These are phyloP conservation scores for Oryza coarctata DNA, from an alignment of 176 grass and related monocot species.

Conservation along the genomic window DNA sequence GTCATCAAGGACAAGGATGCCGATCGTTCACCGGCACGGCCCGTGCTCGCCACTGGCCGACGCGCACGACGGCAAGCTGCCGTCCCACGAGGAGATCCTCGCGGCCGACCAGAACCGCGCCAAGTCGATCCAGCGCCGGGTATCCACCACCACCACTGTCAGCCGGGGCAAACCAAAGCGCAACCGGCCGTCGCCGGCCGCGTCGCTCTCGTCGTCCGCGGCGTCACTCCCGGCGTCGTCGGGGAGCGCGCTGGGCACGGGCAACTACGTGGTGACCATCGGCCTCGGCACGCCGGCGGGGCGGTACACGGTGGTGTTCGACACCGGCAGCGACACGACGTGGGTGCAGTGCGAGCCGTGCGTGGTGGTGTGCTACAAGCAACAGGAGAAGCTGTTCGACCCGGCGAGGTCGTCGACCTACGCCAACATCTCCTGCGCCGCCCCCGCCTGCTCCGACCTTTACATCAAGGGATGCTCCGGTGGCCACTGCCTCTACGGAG, in stretches of 20 bases:
- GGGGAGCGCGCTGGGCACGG: conserved; percentile 34
- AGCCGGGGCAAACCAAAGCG: not conserved
- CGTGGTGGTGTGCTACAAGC: conserved; percentile 46
- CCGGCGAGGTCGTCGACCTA: conserved; percentile 65
- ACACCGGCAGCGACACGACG: conserved; percentile 91
- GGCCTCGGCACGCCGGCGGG: conserved; percentile 60
- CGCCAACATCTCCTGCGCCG: conserved; percentile 70
- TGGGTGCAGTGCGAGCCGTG: conserved; percentile 92
- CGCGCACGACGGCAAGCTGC: conserved; percentile 2
- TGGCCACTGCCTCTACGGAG: conserved; percentile 54
- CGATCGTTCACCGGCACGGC: conserved; percentile 58
- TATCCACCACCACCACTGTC: conserved; percentile 8
- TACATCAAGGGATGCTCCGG: conserved; percentile 21
- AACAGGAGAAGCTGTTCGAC: conserved; percentile 54
- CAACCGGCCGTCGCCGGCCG: too few relatives aligned
- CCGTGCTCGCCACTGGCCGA: conserved; percentile 61
- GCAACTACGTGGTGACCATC: conserved; percentile 70
- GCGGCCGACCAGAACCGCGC: conserved; percentile 61
- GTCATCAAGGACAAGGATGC: not conserved
- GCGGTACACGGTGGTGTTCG: conserved; percentile 57
- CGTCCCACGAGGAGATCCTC: conserved; percentile 56
- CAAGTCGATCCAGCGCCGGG: conserved; percentile 47
- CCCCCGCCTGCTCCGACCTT: conserved; percentile 62
- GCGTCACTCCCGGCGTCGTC: conserved; percentile 46
- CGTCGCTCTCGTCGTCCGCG: not conserved